Evolutionary conservation across 768 basidiomycete genomes (phyloP), one percentile per base, ranked within the genome.

Genomic region (Fomitopsis pulvina): DNA sequence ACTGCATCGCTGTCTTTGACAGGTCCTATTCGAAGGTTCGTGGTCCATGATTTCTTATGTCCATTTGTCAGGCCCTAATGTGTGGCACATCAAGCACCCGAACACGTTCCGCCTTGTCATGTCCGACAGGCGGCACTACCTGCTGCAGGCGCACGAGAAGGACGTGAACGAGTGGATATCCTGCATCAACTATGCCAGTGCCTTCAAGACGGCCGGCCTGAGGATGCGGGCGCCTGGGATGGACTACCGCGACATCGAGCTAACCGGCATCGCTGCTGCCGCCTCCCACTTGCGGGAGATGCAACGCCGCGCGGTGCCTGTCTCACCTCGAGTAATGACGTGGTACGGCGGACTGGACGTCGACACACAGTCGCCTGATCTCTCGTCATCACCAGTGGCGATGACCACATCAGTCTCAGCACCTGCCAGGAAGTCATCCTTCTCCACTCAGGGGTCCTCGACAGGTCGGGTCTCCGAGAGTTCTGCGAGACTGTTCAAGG

Each of bases 141-240:
- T 98, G 30, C 73, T 97, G 18, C 90, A 92, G 61, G 77, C 87
- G 5, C 60, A 72, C 11, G 74, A 84, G 52, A 65, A 70, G 39
- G 89, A 93, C 51, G 76, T 90, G 71, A 86, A 93, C 58, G 79
- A 85, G 54, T 99, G 96, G 96, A 83, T 98, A 54, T 77, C 85
- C 12, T 74, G 77, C 27, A 92, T 98, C 61, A 99, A 99, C 67
- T 98, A 96, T 62, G 92, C 92, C 2, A 86, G 91, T 51, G 75
- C 90, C 4, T 98, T 96, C 79, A 92, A 86, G 68, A 82, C 90
- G 1, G 76, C 83, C 14, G 86, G 86, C 9, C 73, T 97, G 30
- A 76, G 80, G 40, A 92, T 96, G 80, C 80, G 93, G 20, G 75
- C 87, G 0, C 67, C 77, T 11, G 80, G 77, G 16, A 80, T 92